A percentile compares a stretch with the other conserved stretches of the same genome.
These are phyloP conservation scores for Leccinum griseonigrum DNA, from an alignment of 1,284 basidiomycete genomes.

Conservation along the genomic window DNA sequence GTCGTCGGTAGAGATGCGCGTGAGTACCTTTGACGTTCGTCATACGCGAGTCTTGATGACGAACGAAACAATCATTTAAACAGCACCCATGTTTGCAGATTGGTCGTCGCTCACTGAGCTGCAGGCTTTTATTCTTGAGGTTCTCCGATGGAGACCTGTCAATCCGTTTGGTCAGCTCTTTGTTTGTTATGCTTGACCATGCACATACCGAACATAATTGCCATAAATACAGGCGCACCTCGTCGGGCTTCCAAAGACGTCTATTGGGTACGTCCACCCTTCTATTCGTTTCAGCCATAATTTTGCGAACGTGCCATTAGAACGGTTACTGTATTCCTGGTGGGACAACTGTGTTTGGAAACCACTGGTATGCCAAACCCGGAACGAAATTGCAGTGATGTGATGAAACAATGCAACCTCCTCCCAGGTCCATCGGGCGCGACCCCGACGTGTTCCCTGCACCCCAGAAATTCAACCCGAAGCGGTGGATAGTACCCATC, in stretches of 20 bases:
- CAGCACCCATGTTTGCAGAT: constrained; percentile 28
- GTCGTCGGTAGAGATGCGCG: constrained; percentile 53
- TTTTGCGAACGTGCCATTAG: constrained; percentile 26
- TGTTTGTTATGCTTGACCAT: neutral
- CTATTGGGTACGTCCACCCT: constrained; percentile 15
- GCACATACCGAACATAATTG: neutral
- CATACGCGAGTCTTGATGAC: neutral
- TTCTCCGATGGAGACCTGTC: constrained; percentile 28
- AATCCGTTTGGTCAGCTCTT: constrained; percentile 24
- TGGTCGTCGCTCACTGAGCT: constrained; percentile 22
- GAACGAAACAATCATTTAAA: neutral
- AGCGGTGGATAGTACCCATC: constrained; percentile 53
- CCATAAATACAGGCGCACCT: constrained; percentile 21
- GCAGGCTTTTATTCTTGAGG: constrained; percentile 28
- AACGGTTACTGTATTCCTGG: constrained; percentile 53
- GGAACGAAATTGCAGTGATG: neutral
- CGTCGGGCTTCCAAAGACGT: constrained; percentile 20
- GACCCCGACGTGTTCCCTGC: constrained; percentile 59
- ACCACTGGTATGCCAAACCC: constrained; percentile 43
- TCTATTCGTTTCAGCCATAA: neutral
- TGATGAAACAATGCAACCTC: neutral
- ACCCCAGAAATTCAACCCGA: constrained; percentile 56
- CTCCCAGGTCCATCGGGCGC: constrained; percentile 45
- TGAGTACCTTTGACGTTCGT: constrained; percentile 20
- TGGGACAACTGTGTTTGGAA: neutral